A percentile compares a stretch with the other conserved stretches of the same genome.
These are phyloP conservation scores for Bjerkandera adusta DNA, from an alignment of 1,284 basidiomycete species.

Conservation along the genomic window DNA sequence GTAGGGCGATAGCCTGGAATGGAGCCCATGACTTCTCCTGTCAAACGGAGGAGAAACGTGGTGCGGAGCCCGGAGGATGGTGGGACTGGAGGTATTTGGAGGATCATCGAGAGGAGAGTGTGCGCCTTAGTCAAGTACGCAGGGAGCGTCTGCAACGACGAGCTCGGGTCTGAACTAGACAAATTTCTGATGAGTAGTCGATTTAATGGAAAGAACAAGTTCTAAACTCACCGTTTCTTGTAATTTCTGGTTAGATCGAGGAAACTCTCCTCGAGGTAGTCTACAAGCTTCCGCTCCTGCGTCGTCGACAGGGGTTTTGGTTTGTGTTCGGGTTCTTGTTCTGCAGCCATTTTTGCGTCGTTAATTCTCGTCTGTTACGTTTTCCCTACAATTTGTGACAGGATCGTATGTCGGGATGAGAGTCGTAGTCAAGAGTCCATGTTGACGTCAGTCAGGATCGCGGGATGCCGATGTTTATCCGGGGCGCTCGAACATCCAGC, in stretches of 20 bases:
- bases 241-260: slow-evolving; percentile 61
- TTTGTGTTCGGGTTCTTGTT: too few relatives aligned
- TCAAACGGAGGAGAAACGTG: slow-evolving; percentile 65
- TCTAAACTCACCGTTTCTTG: slow-evolving; percentile 62
- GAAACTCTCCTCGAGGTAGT: slow-evolving; percentile 62
- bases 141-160: slow-evolving; percentile 51
- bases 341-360: too few relatives aligned
- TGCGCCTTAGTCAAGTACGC: slow-evolving; percentile 56
- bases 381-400: too few relatives aligned
- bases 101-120: slow-evolving; percentile 53
- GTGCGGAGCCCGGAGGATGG: slow-evolving; percentile 64
- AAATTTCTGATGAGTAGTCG: background rate
- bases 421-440: too few relatives aligned
- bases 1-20: slow-evolving; percentile 57
- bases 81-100: slow-evolving; percentile 70
- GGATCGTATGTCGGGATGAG: too few relatives aligned
- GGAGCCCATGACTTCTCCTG: slow-evolving; percentile 57
- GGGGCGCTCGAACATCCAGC: too few relatives aligned
- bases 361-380: too few relatives aligned
- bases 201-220: background rate
- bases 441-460: too few relatives aligned
- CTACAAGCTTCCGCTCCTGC: slow-evolving; percentile 64
- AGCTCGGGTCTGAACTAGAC: slow-evolving; percentile 46
- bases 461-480: too few relatives aligned
- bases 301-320: slow-evolving; percentile 8